These are phyloP conservation scores for Fusarium denticulatum DNA, from an alignment of 2,329 filamentous ascomycete genomes.

Conservation along the genomic window DNA sequence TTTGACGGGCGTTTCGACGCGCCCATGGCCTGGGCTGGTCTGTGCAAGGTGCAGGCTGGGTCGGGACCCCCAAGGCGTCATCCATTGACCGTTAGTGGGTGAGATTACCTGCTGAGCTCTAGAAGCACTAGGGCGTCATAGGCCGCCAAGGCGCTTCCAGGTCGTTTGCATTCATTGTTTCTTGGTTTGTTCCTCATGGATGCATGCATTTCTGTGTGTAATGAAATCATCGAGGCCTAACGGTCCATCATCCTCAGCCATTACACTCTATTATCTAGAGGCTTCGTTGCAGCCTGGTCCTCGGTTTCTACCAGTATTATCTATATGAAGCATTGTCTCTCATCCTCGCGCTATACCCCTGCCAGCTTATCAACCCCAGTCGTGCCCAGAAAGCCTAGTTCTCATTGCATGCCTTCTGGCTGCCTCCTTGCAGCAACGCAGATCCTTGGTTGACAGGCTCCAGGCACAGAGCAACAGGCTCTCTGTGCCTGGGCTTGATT, in stretches of 20 bases:
- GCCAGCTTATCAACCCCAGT: constrained; percentile 9
- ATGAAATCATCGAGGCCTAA: constrained; percentile 21
- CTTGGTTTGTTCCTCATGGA: background rate
- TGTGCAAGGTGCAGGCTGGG: constrained; percentile 23
- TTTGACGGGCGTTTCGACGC: constrained; percentile 24
- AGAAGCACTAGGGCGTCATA: constrained; percentile 34
- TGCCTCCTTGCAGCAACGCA: constrained; percentile 25
- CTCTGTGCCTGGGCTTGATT: constrained; percentile 4
- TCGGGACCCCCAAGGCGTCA: constrained; percentile 4
- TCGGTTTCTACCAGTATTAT: background rate
- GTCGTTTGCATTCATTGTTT: constrained; percentile 11
- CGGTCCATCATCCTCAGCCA: background rate
- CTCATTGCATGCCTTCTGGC: constrained; percentile 19
- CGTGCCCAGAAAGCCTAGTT: constrained; percentile 8
- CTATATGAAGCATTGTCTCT: background rate
- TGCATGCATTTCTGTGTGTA: background rate
- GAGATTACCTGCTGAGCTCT: constrained; percentile 23
- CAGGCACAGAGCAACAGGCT: constrained; percentile 16
- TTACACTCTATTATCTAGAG: background rate
- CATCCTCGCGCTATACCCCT: constrained; percentile 16
- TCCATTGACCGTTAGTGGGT: constrained; percentile 26
- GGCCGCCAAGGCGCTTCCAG: constrained; percentile 15
- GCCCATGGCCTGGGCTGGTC: constrained; percentile 14
- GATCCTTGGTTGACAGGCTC: constrained; percentile 9
- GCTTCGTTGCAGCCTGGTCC: background rate